phyloP scores from a whole-genome alignment of 345 rosid genomes.

The Nephelium lappaceum region DNA sequence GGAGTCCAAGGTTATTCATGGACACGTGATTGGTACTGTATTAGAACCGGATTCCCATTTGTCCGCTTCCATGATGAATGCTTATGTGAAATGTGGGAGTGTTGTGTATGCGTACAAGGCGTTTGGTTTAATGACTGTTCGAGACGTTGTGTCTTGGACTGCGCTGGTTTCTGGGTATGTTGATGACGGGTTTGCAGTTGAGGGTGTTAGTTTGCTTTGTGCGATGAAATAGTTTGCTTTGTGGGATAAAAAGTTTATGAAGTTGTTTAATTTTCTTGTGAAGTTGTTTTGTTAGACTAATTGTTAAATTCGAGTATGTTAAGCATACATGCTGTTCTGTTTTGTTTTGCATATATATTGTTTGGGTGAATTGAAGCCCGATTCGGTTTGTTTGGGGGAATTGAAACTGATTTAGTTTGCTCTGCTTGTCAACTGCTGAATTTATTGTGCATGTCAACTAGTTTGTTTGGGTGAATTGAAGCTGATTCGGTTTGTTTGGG shows the following conservation, averaged over 20 bases:
- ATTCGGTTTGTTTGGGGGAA: too few species aligned
- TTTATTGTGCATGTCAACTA: too few species aligned
- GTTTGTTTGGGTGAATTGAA: too few species aligned
- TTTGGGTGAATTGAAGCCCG: too few species aligned
- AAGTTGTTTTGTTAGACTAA: too few species aligned
- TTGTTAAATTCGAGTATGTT: constrained; percentile 26
- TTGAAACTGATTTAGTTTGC: too few species aligned
- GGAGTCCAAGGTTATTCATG: constrained; percentile 37
- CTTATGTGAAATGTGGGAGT: constrained; percentile 39
- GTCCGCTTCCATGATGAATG: constrained; percentile 45
- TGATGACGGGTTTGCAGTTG: constrained; percentile 28
- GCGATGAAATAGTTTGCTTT: constrained; percentile 29
- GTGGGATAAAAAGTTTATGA: constrained; percentile 31
- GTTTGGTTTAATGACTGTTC: constrained; percentile 38
- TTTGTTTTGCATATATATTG: too few species aligned
- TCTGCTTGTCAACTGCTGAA: too few species aligned
- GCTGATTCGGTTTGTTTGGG: too few species aligned
- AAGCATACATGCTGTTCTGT: too few species aligned
- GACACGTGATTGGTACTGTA: constrained; percentile 22
- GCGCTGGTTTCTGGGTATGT: constrained; percentile 42
- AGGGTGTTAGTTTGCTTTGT: constrained; percentile 30
- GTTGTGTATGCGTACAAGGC: constrained; percentile 27
- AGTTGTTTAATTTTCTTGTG: constrained; percentile 26
- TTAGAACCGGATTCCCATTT: constrained; percentile 37
- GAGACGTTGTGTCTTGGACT: constrained; percentile 56